Base-by-base conservation (phyloP, 345 rosid genomes). In the Pistacia atlantica region DNA sequence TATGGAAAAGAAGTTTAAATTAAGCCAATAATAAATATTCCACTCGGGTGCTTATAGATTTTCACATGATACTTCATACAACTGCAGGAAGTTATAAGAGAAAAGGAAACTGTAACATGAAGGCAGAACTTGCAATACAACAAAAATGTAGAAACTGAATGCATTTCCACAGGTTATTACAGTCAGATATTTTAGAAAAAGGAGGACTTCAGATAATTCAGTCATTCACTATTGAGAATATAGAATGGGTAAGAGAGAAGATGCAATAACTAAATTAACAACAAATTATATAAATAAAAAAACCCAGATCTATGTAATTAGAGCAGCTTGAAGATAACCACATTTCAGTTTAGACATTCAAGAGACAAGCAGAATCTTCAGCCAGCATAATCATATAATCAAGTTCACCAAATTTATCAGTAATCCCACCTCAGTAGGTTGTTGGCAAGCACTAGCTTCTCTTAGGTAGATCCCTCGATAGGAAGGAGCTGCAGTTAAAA, bases 401-500 rank as follows among this genome's bases (percentile, higher is more conserved):
- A 51, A 65, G 28, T 37, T 67, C 22, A 71, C 60, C 72, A 69
- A 71, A 57, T 66, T 55, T 67, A 73, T 57, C 22, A 80, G 74
- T 46, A 77, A 63, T 42, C 85, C 67, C 78, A 92, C 99, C 99
- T 96, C 97, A 45, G 95, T 80, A 76, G 92, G 83, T 71, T 86
- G 93, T 81, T 72, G 81, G 85, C 95, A 87, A 78, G 89, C 80
- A 72, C 84, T 79, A 76, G 91, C 87, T 70, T 96, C 98, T 87
- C 98, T 88, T 73, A 96, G 85, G 85, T 96, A 93, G 83, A 93
- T 88, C 74, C 98, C 98, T n/a, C 97, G 89, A 73, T 87, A 88
- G 60, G 87, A 73, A 68, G 97, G 93, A 80, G 91, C 99, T 96
- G 91, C 84, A 71, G 64, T 79, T 52, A 81, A 51, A 83, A 71